Evolutionary conservation across 805 yeast species (phyloP).

Genomic region (Debaryomyces castellii): DNA sequence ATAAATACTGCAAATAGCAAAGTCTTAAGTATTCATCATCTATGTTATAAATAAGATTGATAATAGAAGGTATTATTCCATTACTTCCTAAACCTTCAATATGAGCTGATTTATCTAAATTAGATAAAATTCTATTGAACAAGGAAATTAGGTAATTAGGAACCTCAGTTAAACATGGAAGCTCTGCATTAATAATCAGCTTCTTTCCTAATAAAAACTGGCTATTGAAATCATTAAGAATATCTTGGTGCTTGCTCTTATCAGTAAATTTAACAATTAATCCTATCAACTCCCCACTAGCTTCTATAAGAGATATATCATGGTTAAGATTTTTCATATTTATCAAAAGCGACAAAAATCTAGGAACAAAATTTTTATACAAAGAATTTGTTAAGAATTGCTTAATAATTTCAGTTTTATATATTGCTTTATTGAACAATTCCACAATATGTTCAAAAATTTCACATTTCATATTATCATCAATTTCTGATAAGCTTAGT

Average conservation of each 20-base stretch:
- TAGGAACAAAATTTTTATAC: constrained; percentile 43
- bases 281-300: constrained; percentile 42
- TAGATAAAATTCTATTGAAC: constrained; percentile 49
- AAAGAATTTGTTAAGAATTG: constrained; percentile 44
- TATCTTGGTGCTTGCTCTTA: constrained; percentile 42
- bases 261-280: constrained; percentile 40
- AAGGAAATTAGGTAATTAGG: constrained; percentile 37
- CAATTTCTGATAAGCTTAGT: constrained; percentile 5
- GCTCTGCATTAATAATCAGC: constrained; percentile 5
- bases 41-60: constrained; percentile 8
- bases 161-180: constrained; percentile 16
- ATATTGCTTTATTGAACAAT: constrained; percentile 23
- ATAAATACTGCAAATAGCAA: constrained; percentile 56
- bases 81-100: constrained; percentile 11
- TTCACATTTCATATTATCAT: constrained; percentile 5
- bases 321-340: constrained; percentile 6
- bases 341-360: constrained; percentile 21
- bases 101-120: constrained; percentile 44
- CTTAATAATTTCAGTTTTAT: constrained; percentile 24
- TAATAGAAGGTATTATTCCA: constrained; percentile 6
- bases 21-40: constrained; percentile 37
- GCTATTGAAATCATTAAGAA: constrained; percentile 37
- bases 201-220: constrained; percentile 31
- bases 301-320: constrained; percentile 29
- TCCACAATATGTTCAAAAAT: constrained; percentile 15